Evolutionary conservation across 495 filamentous ascomycete species (phyloP).

Genomic region (Tuber brumale): DNA sequence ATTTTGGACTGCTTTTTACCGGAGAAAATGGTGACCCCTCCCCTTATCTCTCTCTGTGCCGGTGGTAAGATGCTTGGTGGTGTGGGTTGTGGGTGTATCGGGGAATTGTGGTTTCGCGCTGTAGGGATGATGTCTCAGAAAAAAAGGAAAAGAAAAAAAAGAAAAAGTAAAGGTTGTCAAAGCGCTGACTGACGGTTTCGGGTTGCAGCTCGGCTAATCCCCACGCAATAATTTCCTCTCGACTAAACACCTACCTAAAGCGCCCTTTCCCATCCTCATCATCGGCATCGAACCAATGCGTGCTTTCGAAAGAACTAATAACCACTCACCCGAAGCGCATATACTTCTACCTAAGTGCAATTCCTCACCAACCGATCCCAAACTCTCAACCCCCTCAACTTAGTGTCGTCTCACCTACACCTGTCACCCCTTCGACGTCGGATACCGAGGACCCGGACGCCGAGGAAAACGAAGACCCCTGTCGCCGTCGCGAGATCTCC

Average conservation of each 20-base stretch:
- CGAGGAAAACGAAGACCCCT: slow-evolving; percentile 58
- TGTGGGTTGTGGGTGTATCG: slow-evolving; percentile 23
- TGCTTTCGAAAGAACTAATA: slow-evolving; percentile 85
- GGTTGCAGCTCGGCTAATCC: slow-evolving; percentile 81
- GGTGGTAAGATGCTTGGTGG: not conserved
- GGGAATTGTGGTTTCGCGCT: slow-evolving; percentile 4
- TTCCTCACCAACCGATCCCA: slow-evolving; percentile 73
- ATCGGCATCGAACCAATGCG: slow-evolving; percentile 54
- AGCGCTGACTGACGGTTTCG: slow-evolving; percentile 28
- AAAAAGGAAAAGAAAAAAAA: not conserved
- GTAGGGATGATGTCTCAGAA: slow-evolving; percentile 1
- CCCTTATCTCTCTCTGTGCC: not conserved
- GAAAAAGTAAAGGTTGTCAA: not conserved
- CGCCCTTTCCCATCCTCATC: slow-evolving; percentile 51
- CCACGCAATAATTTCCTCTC: slow-evolving; percentile 86
- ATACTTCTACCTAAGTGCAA: slow-evolving; percentile 89
- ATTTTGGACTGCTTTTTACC: slow-evolving; percentile 5
- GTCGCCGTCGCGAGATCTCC: slow-evolving; percentile 68
- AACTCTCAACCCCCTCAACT: slow-evolving; percentile 34
- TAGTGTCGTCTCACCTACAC: slow-evolving; percentile 62
- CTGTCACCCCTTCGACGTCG: not conserved
- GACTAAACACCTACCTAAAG: slow-evolving; percentile 80
- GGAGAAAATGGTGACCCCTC: slow-evolving; percentile 3
- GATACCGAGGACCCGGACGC: not conserved
- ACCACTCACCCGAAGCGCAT: slow-evolving; percentile 88